A percentile compares a stretch with the other conserved stretches of the same genome.
Evolutionary conservation across 2,329 filamentous ascomycete genomes (phyloP).

Genomic region (Botryotinia narcissicola): DNA sequence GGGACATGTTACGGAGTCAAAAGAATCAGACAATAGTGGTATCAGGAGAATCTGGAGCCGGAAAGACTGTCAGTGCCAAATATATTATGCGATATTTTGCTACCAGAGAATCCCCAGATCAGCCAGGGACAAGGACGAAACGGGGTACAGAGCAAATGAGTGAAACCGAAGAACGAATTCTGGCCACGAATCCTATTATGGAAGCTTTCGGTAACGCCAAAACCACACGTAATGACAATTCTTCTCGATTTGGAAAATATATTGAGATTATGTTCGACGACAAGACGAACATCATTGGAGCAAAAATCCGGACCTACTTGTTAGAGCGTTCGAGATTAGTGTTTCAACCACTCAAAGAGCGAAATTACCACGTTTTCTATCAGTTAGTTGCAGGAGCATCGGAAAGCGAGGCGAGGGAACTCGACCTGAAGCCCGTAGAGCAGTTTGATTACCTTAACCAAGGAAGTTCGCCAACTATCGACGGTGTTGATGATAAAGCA

Average conservation of each 20-base stretch:
- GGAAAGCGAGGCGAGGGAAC: slow-evolving; percentile 75
- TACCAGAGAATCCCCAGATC: slow-evolving; percentile 89
- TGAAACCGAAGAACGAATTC: slow-evolving; percentile 96
- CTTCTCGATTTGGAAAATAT: slow-evolving; percentile 97
- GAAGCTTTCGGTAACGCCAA: slow-evolving; percentile 99
- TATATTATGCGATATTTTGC: slow-evolving; percentile 99
- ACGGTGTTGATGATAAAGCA: slow-evolving; percentile 91
- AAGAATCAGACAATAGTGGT: slow-evolving; percentile 99
- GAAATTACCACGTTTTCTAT: slow-evolving; percentile 99
- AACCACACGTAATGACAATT: slow-evolving; percentile 99
- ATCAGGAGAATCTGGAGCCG: slow-evolving; percentile 97
- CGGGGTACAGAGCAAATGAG: slow-evolving; percentile 81
- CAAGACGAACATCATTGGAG: slow-evolving; percentile 92
- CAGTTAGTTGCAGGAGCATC: slow-evolving; percentile 92
- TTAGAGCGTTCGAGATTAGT: slow-evolving; percentile 93
- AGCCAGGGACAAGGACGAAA: slow-evolving; percentile 73
- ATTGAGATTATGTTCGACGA: slow-evolving; percentile 99
- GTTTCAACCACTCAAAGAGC: slow-evolving; percentile 94
- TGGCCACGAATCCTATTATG: slow-evolving; percentile 99
- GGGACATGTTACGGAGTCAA: slow-evolving; percentile 93
- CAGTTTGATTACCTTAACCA: slow-evolving; percentile 97
- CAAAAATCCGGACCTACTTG: slow-evolving; percentile 94
- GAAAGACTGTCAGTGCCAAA: slow-evolving; percentile 98
- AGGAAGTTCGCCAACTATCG: slow-evolving; percentile 84
- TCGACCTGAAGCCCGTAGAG: slow-evolving; percentile 77